These are phyloP conservation scores for Teratosphaeria zuluensis DNA, from an alignment of 2,329 filamentous ascomycete species.

Conservation along the genomic window DNA sequence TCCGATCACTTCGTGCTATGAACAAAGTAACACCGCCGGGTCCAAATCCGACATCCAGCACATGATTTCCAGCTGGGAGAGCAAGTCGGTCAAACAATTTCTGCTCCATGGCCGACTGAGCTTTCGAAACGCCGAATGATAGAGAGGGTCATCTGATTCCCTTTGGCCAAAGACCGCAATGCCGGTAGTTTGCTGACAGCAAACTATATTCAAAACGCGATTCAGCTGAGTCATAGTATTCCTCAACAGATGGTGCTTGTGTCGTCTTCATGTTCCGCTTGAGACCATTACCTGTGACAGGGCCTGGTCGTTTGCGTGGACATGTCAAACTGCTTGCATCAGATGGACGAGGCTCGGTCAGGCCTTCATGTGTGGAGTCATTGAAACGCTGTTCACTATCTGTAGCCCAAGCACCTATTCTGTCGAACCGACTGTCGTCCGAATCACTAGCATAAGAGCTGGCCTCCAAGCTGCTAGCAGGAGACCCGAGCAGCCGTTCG, in stretches of 20 bases:
- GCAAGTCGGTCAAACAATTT: too few relatives aligned
- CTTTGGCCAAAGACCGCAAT: too few relatives aligned
- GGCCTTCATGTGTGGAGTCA: not conserved
- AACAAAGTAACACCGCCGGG: too few relatives aligned
- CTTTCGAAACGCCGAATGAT: too few relatives aligned
- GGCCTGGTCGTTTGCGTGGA: not conserved
- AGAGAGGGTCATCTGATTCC: too few relatives aligned
- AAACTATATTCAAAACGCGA: too few relatives aligned
- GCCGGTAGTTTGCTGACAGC: too few relatives aligned
- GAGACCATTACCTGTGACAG: not conserved
- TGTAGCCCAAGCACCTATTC: not conserved
- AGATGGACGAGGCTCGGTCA: too few relatives aligned
- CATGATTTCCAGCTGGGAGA: too few relatives aligned
- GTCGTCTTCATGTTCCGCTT: not conserved
- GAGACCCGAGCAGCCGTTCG: not conserved
- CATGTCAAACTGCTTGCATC: not conserved
- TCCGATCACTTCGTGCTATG: too few relatives aligned
- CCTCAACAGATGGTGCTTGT: not conserved
- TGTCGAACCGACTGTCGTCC: not conserved
- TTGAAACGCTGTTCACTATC: not conserved
- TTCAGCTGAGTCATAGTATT: not conserved
- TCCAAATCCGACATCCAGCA: too few relatives aligned
- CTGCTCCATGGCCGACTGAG: too few relatives aligned
- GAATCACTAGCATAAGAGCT: not conserved
- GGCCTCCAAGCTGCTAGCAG: not conserved